Evolutionary conservation across 2,329 filamentous ascomycete genomes (phyloP).

Genomic region (Leptographium lundbergii): DNA sequence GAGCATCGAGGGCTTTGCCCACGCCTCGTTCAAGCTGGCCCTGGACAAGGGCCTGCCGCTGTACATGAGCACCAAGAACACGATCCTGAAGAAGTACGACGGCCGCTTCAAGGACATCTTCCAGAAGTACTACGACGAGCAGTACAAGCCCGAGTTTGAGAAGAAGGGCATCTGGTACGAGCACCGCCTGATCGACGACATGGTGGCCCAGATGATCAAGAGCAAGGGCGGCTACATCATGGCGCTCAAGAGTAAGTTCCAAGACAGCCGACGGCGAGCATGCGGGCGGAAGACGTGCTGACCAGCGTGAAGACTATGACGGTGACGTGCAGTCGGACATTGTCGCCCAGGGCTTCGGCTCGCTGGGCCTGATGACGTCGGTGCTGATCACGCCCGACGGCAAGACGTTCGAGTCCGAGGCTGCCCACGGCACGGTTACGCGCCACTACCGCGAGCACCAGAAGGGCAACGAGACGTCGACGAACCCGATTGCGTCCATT

Average conservation of each 20-base stretch:
- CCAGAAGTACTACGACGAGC: conserved; percentile 83
- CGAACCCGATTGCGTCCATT: conserved; percentile 97
- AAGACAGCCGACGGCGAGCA: no score
- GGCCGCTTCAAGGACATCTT: conserved; percentile 99
- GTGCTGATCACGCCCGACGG: conserved; percentile 94
- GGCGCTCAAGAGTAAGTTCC: conserved; percentile 81
- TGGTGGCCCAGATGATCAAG: conserved; percentile 99
- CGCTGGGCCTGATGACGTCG: conserved; percentile 95
- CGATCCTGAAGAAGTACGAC: conserved; percentile 97
- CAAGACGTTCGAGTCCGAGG: conserved; percentile 94
- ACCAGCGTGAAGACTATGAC: conserved; percentile 69
- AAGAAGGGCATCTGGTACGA: conserved; percentile 96
- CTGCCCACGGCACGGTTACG: conserved; percentile 94
- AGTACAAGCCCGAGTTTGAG: conserved; percentile 83
- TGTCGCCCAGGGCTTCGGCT: conserved; percentile 95
- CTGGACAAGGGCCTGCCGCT: conserved; percentile 78
- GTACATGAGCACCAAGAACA: conserved; percentile 99
- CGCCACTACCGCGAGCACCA: conserved; percentile 98
- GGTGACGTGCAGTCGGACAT: conserved; percentile 98
- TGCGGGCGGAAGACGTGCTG: background rate
- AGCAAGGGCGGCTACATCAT: conserved; percentile 92
- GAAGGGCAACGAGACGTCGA: conserved; percentile 93
- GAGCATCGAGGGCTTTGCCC: conserved; percentile 87
- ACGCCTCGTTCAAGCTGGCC: conserved; percentile 93
- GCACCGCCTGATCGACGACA: conserved; percentile 97